A percentile compares a stretch with the other conserved stretches of the same genome.
These are phyloP conservation scores for Talaromyces sp. DNA, from an alignment of 2,329 filamentous ascomycete species.

Conservation along the genomic window DNA sequence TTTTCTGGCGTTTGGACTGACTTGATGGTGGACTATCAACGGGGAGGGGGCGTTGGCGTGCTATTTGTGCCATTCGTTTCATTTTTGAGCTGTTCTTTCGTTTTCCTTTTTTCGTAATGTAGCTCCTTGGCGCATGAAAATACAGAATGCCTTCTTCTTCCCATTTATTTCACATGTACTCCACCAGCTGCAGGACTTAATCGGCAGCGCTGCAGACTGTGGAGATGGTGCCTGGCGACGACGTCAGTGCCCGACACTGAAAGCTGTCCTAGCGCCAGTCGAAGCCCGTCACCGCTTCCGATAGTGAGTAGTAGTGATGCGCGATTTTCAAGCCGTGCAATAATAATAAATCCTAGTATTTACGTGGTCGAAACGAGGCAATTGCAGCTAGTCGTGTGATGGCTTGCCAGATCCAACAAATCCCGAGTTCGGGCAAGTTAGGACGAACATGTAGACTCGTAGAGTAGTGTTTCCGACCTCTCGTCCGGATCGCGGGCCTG, in stretches of 20 bases:
- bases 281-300: neutral
- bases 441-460: neutral
- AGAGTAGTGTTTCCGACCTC: no score
- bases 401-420: neutral
- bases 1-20: slow-evolving; percentile 1
- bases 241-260: neutral
- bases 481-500: neutral
- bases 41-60: slow-evolving; percentile 9
- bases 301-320: neutral
- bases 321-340: neutral
- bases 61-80: neutral
- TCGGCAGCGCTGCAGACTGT: neutral
- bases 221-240: slow-evolving; percentile 1
- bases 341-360: no score
- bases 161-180: neutral
- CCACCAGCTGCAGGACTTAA: neutral
- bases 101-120: slow-evolving; percentile 1
- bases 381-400: neutral
- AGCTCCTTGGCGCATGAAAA: neutral
- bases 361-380: neutral
- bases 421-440: neutral
- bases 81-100: slow-evolving; percentile 5
- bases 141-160: neutral
- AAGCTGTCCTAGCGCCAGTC: neutral
- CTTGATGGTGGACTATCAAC: neutral